phyloP scores from a whole-genome alignment of 2,329 filamentous ascomycete species.

The Ceratocystis smalleyi region DNA sequence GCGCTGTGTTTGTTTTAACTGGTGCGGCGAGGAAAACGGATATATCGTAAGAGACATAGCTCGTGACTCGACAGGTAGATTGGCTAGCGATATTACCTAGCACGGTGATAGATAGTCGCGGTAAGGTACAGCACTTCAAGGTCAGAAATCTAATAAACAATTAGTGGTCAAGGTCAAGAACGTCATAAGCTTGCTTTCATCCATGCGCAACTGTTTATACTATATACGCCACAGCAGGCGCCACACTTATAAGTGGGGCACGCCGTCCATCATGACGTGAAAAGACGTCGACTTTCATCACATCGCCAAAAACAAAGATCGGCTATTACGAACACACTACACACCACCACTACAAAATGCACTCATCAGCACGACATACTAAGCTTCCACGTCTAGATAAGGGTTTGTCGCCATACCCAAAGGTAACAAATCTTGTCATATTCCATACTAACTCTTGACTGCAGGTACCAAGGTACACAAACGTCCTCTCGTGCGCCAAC shows the following conservation, averaged over 20 bases:
- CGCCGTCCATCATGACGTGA: not conserved
- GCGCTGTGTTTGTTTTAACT: slow-evolving; percentile 36
- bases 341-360: slow-evolving; percentile 8
- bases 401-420: slow-evolving; percentile 19
- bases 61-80: not conserved
- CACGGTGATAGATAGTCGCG: not conserved
- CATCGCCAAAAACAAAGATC: not conserved
- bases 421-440: not conserved
- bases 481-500: slow-evolving; percentile 30
- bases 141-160: not conserved
- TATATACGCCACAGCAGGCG: slow-evolving; percentile 6
- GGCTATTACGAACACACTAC: not conserved
- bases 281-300: not conserved
- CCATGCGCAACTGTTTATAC: not conserved
- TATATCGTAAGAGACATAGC: slow-evolving; percentile 44
- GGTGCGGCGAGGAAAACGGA: slow-evolving; percentile 36
- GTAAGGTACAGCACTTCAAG: not conserved
- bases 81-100: not conserved
- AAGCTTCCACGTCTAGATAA: slow-evolving; percentile 27
- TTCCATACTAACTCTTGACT: not conserved
- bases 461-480: slow-evolving; percentile 36
- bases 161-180: not conserved
- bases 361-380: slow-evolving; percentile 17
- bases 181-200: not conserved
- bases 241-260: not conserved